Conservation (phyloP, 805 yeast species). For the Ogataea zsoltii region DNA sequence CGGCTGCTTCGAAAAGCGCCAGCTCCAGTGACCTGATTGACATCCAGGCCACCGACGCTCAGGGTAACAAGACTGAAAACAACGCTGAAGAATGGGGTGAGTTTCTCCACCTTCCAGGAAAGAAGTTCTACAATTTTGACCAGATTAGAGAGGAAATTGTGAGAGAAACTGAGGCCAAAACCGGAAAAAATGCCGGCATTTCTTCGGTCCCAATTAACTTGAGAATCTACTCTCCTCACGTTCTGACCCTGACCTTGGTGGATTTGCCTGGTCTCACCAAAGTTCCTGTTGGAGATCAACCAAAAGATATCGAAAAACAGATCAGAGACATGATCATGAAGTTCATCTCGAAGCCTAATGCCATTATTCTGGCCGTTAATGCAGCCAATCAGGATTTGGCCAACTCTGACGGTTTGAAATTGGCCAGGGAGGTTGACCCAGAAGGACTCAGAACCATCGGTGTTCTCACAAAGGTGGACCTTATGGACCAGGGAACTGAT, state of each 20-base stretch:
- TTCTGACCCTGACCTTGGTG: conserved; percentile 87
- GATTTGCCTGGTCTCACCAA: conserved; percentile 97
- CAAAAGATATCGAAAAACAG: conserved; percentile 92
- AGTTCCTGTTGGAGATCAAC: conserved; percentile 99
- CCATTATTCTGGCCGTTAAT: conserved; percentile 90
- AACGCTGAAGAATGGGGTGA: conserved; percentile 95
- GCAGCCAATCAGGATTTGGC: conserved; percentile 97
- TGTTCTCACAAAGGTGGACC: conserved; percentile 91
- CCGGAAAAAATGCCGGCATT: conserved; percentile 85
- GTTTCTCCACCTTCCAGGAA: conserved; percentile 87
- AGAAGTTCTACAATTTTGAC: conserved; percentile 82
- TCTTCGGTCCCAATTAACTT: conserved; percentile 90
- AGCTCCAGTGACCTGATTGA: conserved; percentile 40
- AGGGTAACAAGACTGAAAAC: conserved; percentile 61
- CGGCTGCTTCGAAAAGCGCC: conserved; percentile 27
- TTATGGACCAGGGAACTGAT: conserved; percentile 98
- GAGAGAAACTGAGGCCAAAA: conserved; percentile 82
- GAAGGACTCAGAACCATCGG: conserved; percentile 96
- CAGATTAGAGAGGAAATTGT: conserved; percentile 90
- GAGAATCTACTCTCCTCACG: conserved; percentile 92
- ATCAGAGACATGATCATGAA: conserved; percentile 91
- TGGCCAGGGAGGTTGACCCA: conserved; percentile 98
- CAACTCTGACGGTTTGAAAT: conserved; percentile 91
- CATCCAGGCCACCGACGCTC: conserved; percentile 43
- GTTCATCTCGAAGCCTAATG: conserved; percentile 93